Conservation (phyloP, 345 rosid species). For the Rhodomyrtus tomentosa region DNA sequence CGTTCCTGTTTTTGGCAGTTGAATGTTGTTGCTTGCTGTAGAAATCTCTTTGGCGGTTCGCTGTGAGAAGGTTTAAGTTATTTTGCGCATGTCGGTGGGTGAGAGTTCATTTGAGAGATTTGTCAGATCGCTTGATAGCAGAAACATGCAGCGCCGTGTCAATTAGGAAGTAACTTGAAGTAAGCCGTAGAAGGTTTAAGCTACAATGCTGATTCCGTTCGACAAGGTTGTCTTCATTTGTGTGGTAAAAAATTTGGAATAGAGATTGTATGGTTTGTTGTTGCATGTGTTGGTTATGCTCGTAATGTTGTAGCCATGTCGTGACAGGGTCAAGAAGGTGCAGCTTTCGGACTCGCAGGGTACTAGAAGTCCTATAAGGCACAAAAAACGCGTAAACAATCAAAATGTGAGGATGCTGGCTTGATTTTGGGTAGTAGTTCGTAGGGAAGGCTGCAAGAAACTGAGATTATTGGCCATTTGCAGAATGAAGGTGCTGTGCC, state of each 20-base stretch:
- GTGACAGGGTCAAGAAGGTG: conserved; percentile 80
- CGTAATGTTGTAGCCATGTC: not conserved
- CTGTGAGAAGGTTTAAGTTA: not conserved
- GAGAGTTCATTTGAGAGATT: not conserved
- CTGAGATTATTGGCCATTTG: not conserved
- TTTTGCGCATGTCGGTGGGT: not conserved
- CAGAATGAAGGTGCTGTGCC: conserved; percentile 46
- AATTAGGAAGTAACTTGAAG: not conserved
- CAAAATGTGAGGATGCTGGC: conserved; percentile 28
- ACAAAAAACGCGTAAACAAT: conserved; percentile 39
- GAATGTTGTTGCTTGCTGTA: not conserved
- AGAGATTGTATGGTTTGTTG: not conserved
- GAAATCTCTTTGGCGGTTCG: not conserved
- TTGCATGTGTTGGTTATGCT: not conserved
- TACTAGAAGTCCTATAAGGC: conserved; percentile 66
- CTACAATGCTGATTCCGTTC: not conserved
- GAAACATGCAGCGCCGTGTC: too few species aligned
- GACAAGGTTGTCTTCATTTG: not conserved
- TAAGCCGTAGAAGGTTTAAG: not conserved
- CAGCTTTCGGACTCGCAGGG: conserved; percentile 85
- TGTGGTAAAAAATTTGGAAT: not conserved
- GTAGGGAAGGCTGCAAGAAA: not conserved
- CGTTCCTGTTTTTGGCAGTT: not conserved
- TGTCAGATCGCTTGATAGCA: too few species aligned
- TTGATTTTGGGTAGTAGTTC: not conserved